Conservation (phyloP, 495 filamentous ascomycete species). For the Aspergillus sclerotiicarbonarius region DNA sequence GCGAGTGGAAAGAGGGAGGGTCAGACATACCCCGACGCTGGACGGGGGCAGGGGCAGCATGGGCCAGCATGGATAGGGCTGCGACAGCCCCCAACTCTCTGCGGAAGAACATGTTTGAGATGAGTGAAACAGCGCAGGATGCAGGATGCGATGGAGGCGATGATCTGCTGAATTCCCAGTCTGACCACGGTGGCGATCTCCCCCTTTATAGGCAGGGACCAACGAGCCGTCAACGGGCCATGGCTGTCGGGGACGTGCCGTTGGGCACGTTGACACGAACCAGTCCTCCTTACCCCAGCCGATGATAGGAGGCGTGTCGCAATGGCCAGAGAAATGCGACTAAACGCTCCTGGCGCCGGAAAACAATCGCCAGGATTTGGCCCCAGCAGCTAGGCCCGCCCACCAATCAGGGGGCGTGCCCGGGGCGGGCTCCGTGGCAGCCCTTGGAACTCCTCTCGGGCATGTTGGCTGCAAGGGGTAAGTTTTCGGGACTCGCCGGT, state of each 20-base stretch:
- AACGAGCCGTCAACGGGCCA: neutral
- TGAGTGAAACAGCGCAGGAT: neutral
- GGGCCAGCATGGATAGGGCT: neutral
- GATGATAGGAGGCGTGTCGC: neutral
- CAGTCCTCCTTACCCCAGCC: neutral
- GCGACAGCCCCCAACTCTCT: neutral
- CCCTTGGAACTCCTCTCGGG: neutral
- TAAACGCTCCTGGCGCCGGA: neutral
- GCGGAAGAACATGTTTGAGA: slow-evolving; percentile 2
- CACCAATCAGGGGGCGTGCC: neutral
- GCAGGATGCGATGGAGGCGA: neutral
- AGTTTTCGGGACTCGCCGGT: neutral
- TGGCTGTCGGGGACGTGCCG: neutral
- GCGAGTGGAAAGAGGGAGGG: neutral
- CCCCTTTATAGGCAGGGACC: neutral
- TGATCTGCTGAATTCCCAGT: neutral
- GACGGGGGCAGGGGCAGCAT: slow-evolving; percentile 5
- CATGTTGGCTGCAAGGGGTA: neutral
- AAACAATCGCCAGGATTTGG: neutral
- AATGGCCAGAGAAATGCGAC: neutral
- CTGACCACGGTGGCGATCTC: neutral
- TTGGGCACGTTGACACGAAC: neutral
- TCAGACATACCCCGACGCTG: slow-evolving; percentile 2
- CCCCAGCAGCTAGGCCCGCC: neutral
- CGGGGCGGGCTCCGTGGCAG: neutral